Percentiles rank a stretch among this genome's conserved stretches.
These are phyloP conservation scores for Dictyostelium purpureum DNA, from an alignment of 78 protist species.

Conservation along the genomic window DNA sequence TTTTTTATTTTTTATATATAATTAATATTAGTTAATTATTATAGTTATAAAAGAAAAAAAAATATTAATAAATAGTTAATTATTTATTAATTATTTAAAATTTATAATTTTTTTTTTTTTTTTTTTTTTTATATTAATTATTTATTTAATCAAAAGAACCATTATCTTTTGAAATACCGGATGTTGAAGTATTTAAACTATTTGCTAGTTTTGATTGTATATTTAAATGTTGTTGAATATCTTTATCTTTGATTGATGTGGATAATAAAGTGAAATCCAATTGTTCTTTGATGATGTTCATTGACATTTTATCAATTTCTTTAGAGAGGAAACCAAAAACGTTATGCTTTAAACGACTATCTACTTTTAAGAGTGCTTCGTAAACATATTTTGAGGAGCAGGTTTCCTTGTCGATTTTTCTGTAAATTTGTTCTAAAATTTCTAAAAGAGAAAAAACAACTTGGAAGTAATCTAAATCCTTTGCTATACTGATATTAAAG, in stretches of 20 bases:
- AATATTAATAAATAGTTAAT: too few species aligned
- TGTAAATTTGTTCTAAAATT: slow-evolving; percentile 61
- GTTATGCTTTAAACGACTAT: slow-evolving; percentile 46
- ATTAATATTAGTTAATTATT: too few species aligned
- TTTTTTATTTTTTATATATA: too few species aligned
- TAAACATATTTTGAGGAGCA: slow-evolving; percentile 66
- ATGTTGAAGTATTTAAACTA: not conserved
- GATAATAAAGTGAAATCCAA: slow-evolving; percentile 39
- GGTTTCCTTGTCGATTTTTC: slow-evolving; percentile 63
- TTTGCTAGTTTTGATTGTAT: slow-evolving; percentile 62
- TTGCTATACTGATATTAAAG: slow-evolving; percentile 63
- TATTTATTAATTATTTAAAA: too few species aligned
- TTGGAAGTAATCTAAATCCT: slow-evolving; percentile 70
- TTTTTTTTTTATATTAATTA: too few species aligned
- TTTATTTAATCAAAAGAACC: too few species aligned
- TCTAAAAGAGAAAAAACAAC: slow-evolving; percentile 57
- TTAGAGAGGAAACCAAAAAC: slow-evolving; percentile 72
- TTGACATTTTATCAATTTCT: slow-evolving; percentile 63
- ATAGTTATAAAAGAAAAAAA: too few species aligned
- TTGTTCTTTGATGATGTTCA: slow-evolving; percentile 41
- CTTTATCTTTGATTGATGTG: slow-evolving; percentile 49
- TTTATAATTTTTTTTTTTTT: too few species aligned
- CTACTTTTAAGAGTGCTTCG: slow-evolving; percentile 48
- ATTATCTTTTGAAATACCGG: too few species aligned
- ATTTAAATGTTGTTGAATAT: slow-evolving; percentile 42